phyloP scores from a whole-genome alignment of 2,329 filamentous ascomycete species.

The Tolypocladium tropicale region DNA sequence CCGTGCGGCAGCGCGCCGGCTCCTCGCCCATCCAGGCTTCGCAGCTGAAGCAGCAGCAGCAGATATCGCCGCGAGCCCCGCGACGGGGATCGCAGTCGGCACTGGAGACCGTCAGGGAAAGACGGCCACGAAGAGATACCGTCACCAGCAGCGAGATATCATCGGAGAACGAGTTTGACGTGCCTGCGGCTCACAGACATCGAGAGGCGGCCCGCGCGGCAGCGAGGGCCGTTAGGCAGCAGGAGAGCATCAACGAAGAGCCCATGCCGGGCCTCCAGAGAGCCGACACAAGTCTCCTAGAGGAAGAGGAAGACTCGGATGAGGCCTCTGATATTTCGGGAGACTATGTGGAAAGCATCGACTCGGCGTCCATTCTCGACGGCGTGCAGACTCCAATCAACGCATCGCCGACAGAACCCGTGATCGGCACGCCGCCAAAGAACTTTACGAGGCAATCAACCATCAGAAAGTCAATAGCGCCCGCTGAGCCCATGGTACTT shows the following conservation, averaged over 20 bases:
- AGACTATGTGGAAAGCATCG: constrained; percentile 56
- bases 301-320: constrained; percentile 50
- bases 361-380: constrained; percentile 62
- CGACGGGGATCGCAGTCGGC: constrained; percentile 63
- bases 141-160: constrained; percentile 77
- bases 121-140: constrained; percentile 58
- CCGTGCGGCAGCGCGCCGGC: constrained; percentile 71
- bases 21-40: constrained; percentile 75
- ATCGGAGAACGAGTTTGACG: constrained; percentile 70
- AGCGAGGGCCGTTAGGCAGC: constrained; percentile 27
- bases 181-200: constrained; percentile 53
- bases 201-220: constrained; percentile 50
- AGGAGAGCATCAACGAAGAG: constrained; percentile 28
- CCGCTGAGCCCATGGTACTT: constrained; percentile 45
- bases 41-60: constrained; percentile 48
- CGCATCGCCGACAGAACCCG: constrained; percentile 42
- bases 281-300: constrained; percentile 39
- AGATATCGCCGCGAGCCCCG: constrained; percentile 36
- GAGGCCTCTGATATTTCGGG: constrained; percentile 54
- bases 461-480: constrained; percentile 49
- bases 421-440: constrained; percentile 54
- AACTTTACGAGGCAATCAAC: constrained; percentile 53
- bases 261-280: constrained; percentile 29
- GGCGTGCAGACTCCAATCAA: constrained; percentile 49
- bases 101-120: constrained; percentile 57